Base-by-base conservation (phyloP, 495 filamentous ascomycete genomes). In the Podospora bellae-mahoneyi region DNA sequence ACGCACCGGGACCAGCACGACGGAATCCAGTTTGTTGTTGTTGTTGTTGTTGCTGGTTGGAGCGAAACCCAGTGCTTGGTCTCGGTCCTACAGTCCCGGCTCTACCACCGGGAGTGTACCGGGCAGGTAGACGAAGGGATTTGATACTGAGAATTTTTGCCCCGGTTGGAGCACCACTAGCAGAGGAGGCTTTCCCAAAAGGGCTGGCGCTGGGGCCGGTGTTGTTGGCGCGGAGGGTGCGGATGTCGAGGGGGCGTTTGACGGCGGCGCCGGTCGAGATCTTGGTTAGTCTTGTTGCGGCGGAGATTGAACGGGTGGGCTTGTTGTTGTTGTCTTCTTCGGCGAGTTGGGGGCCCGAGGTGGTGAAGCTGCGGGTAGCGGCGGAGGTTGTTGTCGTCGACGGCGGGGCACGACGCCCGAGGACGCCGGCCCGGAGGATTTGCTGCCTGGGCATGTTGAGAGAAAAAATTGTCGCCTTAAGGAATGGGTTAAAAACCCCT, bases 361-460 rank as follows among this genome's bases (percentile, higher is more conserved):
- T 68, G 30, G 75, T 68, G 62, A 67, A 75, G 60, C 5, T 57
- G 59, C 55, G 18, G 16, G 60, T 10, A 19, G 44, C 48, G 61
- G 53, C 2, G 61, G 27, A 30, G 26, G 69, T 56, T 64, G 64
- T 62, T 59, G 60, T 65, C n/a, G 58, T 60, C 23, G 34, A 65
- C 26, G 63, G 65, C 2, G 68, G 19, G 15, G 66, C 60, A 0
- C 16, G 26, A 54, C 71, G 75, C 72, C 76, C 68, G 58, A 77
- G 69, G 69, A 72, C 74, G 66, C 69, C 55, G 67, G 70, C 55
- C 20, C 66, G 66, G 57, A 74, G 55, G 27, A 48, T 10, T 48
- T 57, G 68, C 20, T 75, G 76, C n/a, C 76, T 68, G 62, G 70
- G 68, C 76, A 78, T 78, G 32, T 20, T 68, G 27, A 44, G 13